phyloP scores from a whole-genome alignment of 2,329 filamentous ascomycete species.

The Talaromyces islandicus region DNA sequence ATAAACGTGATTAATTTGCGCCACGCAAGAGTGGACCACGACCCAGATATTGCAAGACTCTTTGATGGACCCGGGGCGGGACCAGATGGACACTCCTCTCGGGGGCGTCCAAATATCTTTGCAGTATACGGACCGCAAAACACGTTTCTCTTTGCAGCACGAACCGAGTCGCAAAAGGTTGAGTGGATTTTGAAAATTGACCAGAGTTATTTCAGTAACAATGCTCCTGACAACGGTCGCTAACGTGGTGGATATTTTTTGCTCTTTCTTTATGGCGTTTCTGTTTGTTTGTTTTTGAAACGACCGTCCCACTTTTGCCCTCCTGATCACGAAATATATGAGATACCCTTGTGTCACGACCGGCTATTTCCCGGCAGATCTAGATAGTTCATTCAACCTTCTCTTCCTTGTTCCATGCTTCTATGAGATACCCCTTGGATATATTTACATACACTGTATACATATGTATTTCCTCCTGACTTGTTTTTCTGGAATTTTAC shows the following conservation, averaged over 20 bases:
- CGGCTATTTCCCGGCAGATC: neutral
- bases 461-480: neutral
- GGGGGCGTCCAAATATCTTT: conserved; percentile 67
- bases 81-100: conserved; percentile 33
- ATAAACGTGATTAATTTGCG: conserved; percentile 81
- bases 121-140: conserved; percentile 92
- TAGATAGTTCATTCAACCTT: neutral
- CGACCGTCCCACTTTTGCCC: neutral
- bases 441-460: conserved; percentile 1
- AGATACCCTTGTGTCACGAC: neutral
- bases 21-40: conserved; percentile 86
- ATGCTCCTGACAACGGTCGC: conserved; percentile 15
- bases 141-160: conserved; percentile 87
- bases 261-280: neutral
- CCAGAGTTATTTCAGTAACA: conserved; percentile 60
- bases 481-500: neutral
- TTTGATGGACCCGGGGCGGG: conserved; percentile 51
- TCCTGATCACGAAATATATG: neutral
- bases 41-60: conserved; percentile 77
- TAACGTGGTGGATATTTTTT: neutral
- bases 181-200: conserved; percentile 97
- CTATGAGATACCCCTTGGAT: conserved; percentile 9
- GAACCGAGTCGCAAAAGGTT: conserved; percentile 84
- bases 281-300: neutral
- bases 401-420: conserved; percentile 16